phyloP scores from a whole-genome alignment of 768 basidiomycete species.

The Pleurotus cornucopiae region DNA sequence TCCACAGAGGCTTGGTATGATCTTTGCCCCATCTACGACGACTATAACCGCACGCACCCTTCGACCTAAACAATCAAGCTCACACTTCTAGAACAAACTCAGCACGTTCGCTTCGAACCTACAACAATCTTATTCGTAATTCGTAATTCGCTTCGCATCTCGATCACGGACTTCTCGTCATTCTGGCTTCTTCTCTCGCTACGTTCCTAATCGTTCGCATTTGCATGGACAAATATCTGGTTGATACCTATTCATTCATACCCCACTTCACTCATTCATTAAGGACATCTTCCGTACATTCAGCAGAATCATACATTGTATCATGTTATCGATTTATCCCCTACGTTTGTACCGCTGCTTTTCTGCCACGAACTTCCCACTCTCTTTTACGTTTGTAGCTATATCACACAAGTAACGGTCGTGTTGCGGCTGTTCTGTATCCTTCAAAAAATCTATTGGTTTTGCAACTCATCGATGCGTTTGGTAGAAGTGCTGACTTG shows the following conservation, averaged over 20 bases:
- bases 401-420: neutral
- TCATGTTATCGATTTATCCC: no score
- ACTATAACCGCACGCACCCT: neutral
- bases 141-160: neutral
- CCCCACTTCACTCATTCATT: neutral
- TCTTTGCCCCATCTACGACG: constrained; percentile 25
- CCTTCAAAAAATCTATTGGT: no score
- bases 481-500: no score
- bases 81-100: no score
- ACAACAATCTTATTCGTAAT: neutral
- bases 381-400: neutral
- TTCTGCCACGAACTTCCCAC: neutral
- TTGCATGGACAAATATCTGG: neutral
- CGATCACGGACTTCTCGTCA: neutral
- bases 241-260: neutral
- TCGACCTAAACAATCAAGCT: neutral
- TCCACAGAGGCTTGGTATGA: constrained; percentile 19
- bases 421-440: neutral
- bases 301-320: neutral
- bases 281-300: neutral
- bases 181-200: neutral
- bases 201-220: neutral
- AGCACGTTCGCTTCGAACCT: constrained; percentile 5
- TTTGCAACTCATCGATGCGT: no score
- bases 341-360: neutral